phyloP scores from a whole-genome alignment of 1,139 yeast genomes.

The Yamadazyma diddensiae region DNA sequence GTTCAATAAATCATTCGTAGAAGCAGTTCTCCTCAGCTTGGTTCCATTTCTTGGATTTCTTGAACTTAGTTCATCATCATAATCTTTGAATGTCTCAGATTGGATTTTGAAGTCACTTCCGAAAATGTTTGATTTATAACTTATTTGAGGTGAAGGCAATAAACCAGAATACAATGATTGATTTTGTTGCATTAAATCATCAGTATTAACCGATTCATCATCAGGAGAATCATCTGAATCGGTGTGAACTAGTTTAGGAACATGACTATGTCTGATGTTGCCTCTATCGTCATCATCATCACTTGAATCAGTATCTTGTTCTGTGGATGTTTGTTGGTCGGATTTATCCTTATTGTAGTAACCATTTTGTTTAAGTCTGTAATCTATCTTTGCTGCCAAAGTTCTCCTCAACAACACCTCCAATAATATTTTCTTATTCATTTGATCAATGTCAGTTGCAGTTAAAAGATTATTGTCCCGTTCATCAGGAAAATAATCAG shows the following conservation, averaged over 20 bases:
- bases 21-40: conserved; percentile 17
- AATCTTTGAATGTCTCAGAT: conserved; percentile 6
- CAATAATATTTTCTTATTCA: conserved; percentile 32
- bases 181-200: conserved; percentile 30
- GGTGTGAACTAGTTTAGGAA: conserved; percentile 17
- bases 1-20: conserved; percentile 15
- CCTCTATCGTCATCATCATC: conserved; percentile 4
- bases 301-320: not conserved
- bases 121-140: conserved; percentile 31
- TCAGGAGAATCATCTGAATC: conserved; percentile 19
- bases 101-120: conserved; percentile 19
- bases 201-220: conserved; percentile 26
- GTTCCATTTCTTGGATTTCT: conserved; percentile 9
- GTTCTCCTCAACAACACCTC: conserved; percentile 42
- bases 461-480: conserved; percentile 19
- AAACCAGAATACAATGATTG: conserved; percentile 32
- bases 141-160: conserved; percentile 41
- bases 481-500: conserved; percentile 32
- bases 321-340: not conserved
- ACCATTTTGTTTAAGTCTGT: conserved; percentile 27
- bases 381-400: conserved; percentile 42
- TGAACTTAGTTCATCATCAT: conserved; percentile 10
- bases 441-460: conserved; percentile 24
- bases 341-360: conserved; percentile 3
- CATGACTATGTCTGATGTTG: conserved; percentile 15